Evolutionary conservation across 1,139 yeast species (phyloP).

Genomic region (Arxiozyma telluris): DNA sequence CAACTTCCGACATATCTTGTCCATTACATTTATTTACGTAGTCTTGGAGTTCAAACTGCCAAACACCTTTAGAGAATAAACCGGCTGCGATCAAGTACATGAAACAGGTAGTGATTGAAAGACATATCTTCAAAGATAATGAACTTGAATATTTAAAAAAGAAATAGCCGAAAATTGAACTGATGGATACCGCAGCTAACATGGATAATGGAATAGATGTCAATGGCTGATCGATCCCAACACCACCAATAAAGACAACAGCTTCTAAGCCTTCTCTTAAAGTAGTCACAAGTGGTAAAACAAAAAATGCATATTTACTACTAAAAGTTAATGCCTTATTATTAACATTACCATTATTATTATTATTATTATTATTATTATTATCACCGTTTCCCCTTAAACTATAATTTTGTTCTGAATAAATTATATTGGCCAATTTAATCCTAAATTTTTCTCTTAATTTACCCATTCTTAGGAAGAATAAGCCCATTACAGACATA

Average conservation of each 20-base stretch:
- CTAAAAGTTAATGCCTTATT: constrained; percentile 30
- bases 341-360: constrained; percentile 6
- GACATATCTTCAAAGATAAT: constrained; percentile 69
- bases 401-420: constrained; percentile 30
- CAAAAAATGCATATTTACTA: constrained; percentile 66
- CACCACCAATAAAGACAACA: constrained; percentile 85
- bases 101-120: constrained; percentile 76
- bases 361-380: too few species aligned
- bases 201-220: constrained; percentile 79
- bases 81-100: constrained; percentile 85
- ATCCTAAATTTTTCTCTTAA: constrained; percentile 89
- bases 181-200: constrained; percentile 58
- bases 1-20: constrained; percentile 80
- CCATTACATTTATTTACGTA: constrained; percentile 65
- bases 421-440: constrained; percentile 69
- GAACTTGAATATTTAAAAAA: constrained; percentile 74
- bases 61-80: constrained; percentile 77
- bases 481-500: constrained; percentile 84
- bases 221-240: constrained; percentile 67
- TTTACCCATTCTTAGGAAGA: constrained; percentile 83
- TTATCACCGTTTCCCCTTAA: constrained; percentile 5
- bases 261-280: constrained; percentile 90
- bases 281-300: constrained; percentile 76
- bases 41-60: constrained; percentile 74
- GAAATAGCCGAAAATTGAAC: constrained; percentile 53